A percentile compares a stretch with the other conserved stretches of the same genome.
phyloP scores from a whole-genome alignment of 805 yeast genomes.

The Sugiyamaella marilandica region DNA sequence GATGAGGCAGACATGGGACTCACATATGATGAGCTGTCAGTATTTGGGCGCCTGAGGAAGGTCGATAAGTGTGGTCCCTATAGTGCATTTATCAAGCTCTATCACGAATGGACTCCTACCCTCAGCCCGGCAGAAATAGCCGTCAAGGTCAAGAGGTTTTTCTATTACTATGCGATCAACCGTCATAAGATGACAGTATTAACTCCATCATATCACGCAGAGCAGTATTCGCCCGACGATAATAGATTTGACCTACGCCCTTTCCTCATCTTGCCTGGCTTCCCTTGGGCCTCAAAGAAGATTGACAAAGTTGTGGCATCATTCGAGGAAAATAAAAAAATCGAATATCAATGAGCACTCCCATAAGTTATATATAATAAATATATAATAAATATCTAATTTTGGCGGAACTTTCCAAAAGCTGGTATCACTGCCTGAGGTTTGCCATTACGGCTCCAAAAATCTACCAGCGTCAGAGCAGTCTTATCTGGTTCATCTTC shows the following conservation, averaged over 20 bases:
- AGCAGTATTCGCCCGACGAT: conserved; percentile 96
- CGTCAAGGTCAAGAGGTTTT: conserved; percentile 86
- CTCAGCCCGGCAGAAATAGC: conserved; percentile 82
- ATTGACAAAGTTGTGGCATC: conserved; percentile 66
- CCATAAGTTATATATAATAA: conserved; percentile 1
- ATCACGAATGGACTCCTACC: conserved; percentile 88
- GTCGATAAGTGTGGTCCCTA: conserved; percentile 95
- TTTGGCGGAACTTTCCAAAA: conserved; percentile 31
- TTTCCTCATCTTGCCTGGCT: conserved; percentile 85
- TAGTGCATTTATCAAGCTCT: conserved; percentile 83
- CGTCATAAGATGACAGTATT: conserved; percentile 97
- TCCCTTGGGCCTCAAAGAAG: conserved; percentile 83
- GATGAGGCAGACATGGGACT: conserved; percentile 99
- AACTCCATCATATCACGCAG: conserved; percentile 97
- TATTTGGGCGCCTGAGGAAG: conserved; percentile 87
- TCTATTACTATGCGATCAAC: conserved; percentile 89
- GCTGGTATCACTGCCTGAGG: conserved; percentile 29
- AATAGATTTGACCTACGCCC: conserved; percentile 95
- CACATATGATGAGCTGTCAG: conserved; percentile 88
- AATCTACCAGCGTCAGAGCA: conserved; percentile 44
- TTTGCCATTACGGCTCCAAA: conserved; percentile 33
- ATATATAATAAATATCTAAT: neutral
- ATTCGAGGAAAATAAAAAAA: conserved; percentile 15
- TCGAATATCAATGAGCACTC: conserved; percentile 4
- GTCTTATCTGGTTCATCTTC: conserved; percentile 79